phyloP scores from a whole-genome alignment of 2,329 filamentous ascomycete genomes.

The Beauveria australis region DNA sequence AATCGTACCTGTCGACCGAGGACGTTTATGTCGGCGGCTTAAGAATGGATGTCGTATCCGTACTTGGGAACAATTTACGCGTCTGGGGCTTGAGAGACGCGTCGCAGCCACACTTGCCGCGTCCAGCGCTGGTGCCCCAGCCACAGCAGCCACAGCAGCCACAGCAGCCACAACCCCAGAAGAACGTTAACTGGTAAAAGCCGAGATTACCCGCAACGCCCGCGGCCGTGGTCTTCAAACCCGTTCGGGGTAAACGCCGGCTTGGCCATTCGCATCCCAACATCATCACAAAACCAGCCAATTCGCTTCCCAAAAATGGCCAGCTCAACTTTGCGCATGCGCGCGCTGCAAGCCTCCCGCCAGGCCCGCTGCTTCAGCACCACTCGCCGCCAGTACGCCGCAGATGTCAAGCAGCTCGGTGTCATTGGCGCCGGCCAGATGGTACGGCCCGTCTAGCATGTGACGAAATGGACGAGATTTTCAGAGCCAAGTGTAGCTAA shows the following conservation, averaged over 20 bases:
- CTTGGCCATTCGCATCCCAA: slow-evolving; percentile 6
- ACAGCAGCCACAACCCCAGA: neutral
- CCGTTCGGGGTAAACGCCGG: neutral
- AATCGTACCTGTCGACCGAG: neutral
- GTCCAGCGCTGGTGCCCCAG: too few relatives aligned
- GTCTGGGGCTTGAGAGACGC: slow-evolving; percentile 7
- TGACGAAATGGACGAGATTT: slow-evolving; percentile 19
- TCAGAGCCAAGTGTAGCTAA: slow-evolving; percentile 14
- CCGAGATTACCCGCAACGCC: slow-evolving; percentile 35
- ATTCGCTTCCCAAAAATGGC: slow-evolving; percentile 27
- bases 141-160: too few relatives aligned
- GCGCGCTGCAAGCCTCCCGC: slow-evolving; percentile 26
- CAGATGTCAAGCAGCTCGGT: slow-evolving; percentile 77
- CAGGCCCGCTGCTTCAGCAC: slow-evolving; percentile 60
- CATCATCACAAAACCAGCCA: slow-evolving; percentile 3
- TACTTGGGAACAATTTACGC: slow-evolving; percentile 13
- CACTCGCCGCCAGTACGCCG: slow-evolving; percentile 48
- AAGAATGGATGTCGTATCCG: neutral
- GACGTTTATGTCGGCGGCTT: slow-evolving; percentile 5
- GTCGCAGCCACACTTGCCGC: slow-evolving; percentile 1
- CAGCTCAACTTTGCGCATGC: slow-evolving; percentile 30
- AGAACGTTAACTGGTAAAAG: slow-evolving; percentile 16
- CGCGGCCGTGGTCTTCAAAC: slow-evolving; percentile 12
- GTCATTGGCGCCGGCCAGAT: slow-evolving; percentile 95
- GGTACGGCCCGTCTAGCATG: slow-evolving; percentile 48